These are phyloP conservation scores for Lachnellula cervina DNA, from an alignment of 2,329 filamentous ascomycete species.

Conservation along the genomic window DNA sequence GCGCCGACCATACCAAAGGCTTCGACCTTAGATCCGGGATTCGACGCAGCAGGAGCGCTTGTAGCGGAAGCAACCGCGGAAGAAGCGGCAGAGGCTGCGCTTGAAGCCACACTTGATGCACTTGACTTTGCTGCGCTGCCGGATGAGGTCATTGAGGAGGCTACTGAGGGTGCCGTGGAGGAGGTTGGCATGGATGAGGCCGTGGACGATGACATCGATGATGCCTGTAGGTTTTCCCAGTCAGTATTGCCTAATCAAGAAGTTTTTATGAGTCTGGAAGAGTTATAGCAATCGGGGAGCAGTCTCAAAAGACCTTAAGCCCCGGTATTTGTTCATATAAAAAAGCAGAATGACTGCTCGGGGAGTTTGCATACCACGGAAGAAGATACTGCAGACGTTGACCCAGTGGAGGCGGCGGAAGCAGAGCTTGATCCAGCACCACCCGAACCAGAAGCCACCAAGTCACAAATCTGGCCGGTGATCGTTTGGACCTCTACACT, in stretches of 20 bases:
- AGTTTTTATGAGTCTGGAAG: too few species aligned
- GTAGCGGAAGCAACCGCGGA: constrained; percentile 1
- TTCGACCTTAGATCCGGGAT: constrained; percentile 3
- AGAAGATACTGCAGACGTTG: too few species aligned
- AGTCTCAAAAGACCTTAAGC: too few species aligned
- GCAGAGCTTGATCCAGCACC: too few species aligned
- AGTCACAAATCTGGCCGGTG: constrained; percentile 16
- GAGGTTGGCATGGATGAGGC: not conserved
- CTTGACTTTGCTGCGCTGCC: too few species aligned
- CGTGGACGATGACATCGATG: not conserved
- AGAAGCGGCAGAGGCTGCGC: not conserved
- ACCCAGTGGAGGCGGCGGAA: too few species aligned
- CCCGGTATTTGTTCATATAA: too few species aligned
- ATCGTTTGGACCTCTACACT: constrained; percentile 12
- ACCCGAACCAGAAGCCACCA: too few species aligned
- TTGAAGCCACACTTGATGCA: constrained; percentile 4
- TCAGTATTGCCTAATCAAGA: too few species aligned
- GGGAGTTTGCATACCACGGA: too few species aligned
- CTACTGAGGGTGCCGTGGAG: not conserved
- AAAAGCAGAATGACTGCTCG: too few species aligned
- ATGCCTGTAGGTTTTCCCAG: not conserved
- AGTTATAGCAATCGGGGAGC: too few species aligned
- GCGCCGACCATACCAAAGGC: constrained; percentile 12
- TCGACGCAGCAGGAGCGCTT: not conserved
- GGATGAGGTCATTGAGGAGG: not conserved